Conservation (phyloP, 2,329 filamentous ascomycete genomes). For the Tolypocladium pustulatum region DNA sequence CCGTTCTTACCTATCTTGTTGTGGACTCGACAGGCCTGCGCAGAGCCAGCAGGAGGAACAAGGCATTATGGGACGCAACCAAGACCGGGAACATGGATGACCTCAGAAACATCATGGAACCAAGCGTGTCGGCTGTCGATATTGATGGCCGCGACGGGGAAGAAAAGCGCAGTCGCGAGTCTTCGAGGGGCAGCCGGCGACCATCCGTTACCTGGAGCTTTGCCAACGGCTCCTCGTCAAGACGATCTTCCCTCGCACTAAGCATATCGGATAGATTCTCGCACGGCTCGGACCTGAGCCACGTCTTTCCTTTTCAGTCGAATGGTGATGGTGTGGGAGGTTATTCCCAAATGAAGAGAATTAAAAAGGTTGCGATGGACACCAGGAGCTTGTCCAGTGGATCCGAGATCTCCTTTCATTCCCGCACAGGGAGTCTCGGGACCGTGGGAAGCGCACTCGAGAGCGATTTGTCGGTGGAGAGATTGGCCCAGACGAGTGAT, state of each 20-base stretch:
- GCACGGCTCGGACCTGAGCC: constrained; percentile 52
- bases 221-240: constrained; percentile 31
- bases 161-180: constrained; percentile 34
- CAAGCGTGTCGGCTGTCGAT: constrained; percentile 39
- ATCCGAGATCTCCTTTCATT: constrained; percentile 75
- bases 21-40: constrained; percentile 73
- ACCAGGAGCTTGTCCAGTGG: constrained; percentile 78
- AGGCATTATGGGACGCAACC: constrained; percentile 76
- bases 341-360: constrained; percentile 32
- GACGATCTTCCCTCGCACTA: constrained; percentile 29
- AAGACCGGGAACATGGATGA: constrained; percentile 66
- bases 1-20: constrained; percentile 78
- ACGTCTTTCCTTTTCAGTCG: constrained; percentile 82
- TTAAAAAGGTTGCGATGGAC: constrained; percentile 83
- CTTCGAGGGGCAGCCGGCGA: constrained; percentile 34
- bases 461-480: constrained; percentile 77
- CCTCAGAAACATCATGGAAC: constrained; percentile 71
- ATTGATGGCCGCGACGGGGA: constrained; percentile 31
- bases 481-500: constrained; percentile 60
- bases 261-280: constrained; percentile 41
- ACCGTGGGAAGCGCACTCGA: constrained; percentile 66
- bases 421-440: constrained; percentile 66
- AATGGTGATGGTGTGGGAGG: constrained; percentile 33
- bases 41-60: constrained; percentile 77
- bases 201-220: constrained; percentile 38